Conservation (phyloP, 495 filamentous ascomycete species). For the Penicillium flavigenum region DNA sequence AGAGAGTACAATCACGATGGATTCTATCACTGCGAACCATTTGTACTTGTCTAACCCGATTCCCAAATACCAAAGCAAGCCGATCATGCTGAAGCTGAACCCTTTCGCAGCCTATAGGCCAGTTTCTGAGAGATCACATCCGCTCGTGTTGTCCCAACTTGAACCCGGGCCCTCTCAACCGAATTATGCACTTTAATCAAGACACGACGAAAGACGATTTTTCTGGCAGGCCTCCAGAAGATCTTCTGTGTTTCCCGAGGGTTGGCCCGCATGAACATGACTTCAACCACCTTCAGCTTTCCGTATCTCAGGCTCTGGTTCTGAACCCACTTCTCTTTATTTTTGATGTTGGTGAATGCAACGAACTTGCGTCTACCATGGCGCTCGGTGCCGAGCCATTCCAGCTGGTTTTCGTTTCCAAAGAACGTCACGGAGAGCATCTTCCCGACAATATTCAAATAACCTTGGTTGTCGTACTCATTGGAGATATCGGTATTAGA, state of each 20-base stretch:
- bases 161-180: neutral
- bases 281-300: neutral
- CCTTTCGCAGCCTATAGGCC: neutral
- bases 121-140: neutral
- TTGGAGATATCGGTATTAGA: neutral
- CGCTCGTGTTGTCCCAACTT: neutral
- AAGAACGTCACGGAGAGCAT: neutral
- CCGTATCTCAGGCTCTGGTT: neutral
- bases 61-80: neutral
- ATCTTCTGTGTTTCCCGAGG: neutral
- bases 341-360: slow-evolving; percentile 3
- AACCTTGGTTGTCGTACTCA: neutral
- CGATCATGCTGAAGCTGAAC: neutral
- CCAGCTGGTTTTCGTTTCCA: neutral
- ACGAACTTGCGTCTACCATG: neutral
- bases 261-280: neutral
- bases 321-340: neutral
- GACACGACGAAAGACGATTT: neutral
- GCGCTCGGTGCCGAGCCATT: neutral
- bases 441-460: neutral
- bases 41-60: neutral
- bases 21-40: neutral
- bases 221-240: slow-evolving; percentile 1
- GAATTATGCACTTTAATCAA: neutral
- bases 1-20: neutral